Base-by-base conservation (phyloP, 805 yeast genomes). In the Lipomyces anomalus region DNA sequence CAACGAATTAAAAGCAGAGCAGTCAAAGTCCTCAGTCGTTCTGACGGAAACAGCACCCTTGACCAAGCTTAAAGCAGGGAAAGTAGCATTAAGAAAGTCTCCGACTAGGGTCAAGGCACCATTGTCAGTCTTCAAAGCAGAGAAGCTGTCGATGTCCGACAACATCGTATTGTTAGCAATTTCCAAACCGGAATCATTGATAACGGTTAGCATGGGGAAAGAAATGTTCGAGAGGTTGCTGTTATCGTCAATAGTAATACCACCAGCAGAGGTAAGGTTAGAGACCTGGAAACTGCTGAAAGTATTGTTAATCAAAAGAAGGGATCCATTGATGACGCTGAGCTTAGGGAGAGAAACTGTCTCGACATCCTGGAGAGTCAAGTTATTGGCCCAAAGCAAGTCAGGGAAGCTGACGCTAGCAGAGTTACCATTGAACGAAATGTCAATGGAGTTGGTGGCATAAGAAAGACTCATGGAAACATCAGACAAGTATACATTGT, bases 11-110 rank as follows among this genome's bases (percentile, higher is more conserved):
- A 89, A 86, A 44, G 75, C 72, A 52, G 74, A 66, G 79, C 98
- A 92, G 70, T 87, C 79, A 70, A 86, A 80, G 61, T 83, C 82
- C 65, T 85, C 83, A 47, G 70, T 65, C 50, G 95, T 75, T 65
- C 82, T 82, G 63, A 92, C 75, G 63, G 72, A 71, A 71, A 89
- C 94, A 68, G 95, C 96, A 78, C 98, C 98, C 66, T 79, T 78
- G 61, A 92, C 95, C 62, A 82, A 77, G 60, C 68, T 72, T 67
- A 92, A 79, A 29, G 77, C 61, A 56, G 82, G 78, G 66, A 92
- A 77, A 51, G 87, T 71, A 63, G 92, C 92, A 62, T 79, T 76
- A 66, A 80, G 73, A 70, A 87, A 86, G 69, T 76, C 72, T 75
- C 98, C 98, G 56, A 67, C 69, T 56, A 90, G 69, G 65, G 73